Conservation (phyloP, 768 basidiomycete genomes). For the Boletus bicolor region DNA sequence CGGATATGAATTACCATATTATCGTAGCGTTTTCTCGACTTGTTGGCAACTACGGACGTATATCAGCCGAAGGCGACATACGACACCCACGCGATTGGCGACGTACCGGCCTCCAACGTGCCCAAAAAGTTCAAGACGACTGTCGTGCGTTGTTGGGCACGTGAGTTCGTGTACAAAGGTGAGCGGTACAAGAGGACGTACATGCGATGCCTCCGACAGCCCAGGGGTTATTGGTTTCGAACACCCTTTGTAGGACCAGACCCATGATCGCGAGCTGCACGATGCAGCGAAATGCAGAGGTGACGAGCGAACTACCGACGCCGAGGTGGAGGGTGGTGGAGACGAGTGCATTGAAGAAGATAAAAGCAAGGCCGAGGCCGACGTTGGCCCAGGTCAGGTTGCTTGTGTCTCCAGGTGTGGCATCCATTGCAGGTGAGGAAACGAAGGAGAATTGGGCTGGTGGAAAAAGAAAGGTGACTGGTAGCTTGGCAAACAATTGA, state of each 20-base stretch:
- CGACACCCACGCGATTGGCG: neutral
- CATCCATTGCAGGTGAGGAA: conserved; percentile 29
- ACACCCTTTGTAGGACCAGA: conserved; percentile 65
- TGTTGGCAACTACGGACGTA: conserved; percentile 62
- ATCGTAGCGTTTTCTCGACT: conserved; percentile 65
- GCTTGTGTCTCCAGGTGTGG: conserved; percentile 16
- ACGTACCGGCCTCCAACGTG: conserved; percentile 70
- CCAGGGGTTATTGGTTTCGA: conserved; percentile 72
- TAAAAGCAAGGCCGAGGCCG: conserved; percentile 68
- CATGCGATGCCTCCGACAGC: conserved; percentile 70
- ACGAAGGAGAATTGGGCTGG: neutral
- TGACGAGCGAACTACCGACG: conserved; percentile 62
- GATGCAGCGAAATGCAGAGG: conserved; percentile 71
- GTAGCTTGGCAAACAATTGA: too few species aligned
- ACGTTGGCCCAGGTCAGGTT: conserved; percentile 72
- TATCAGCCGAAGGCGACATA: neutral
- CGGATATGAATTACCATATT: conserved; percentile 57
- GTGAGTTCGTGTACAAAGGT: neutral
- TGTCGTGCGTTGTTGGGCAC: conserved; percentile 20
- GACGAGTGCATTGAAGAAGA: conserved; percentile 65
- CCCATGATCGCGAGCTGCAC: conserved; percentile 77
- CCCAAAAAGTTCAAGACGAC: conserved; percentile 74
- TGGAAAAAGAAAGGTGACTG: too few species aligned
- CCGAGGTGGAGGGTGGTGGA: conserved; percentile 66
- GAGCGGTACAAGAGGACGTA: conserved; percentile 36